A percentile compares a stretch with the other conserved stretches of the same genome.
phyloP scores from a whole-genome alignment of 1,139 yeast genomes.

The Taiozyma onychis region DNA sequence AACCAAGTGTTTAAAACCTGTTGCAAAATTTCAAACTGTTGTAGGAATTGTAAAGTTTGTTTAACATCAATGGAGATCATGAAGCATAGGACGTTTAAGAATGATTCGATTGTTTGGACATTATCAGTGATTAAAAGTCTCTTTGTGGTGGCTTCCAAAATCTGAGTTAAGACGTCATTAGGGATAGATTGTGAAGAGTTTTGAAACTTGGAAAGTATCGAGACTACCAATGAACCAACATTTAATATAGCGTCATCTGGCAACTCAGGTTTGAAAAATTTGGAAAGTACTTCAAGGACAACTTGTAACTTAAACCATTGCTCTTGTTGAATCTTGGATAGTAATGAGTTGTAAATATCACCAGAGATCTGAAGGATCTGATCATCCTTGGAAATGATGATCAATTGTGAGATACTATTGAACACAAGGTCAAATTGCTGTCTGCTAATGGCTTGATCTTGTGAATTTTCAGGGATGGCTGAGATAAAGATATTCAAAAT shows the following conservation, averaged over 20 bases:
- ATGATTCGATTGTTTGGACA: slow-evolving; percentile 67
- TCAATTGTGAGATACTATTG: slow-evolving; percentile 45
- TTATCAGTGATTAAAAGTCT: slow-evolving; percentile 63
- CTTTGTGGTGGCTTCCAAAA: slow-evolving; percentile 67
- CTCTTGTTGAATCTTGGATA: slow-evolving; percentile 48
- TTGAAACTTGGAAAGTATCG: slow-evolving; percentile 53
- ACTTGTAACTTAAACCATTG: slow-evolving; percentile 42
- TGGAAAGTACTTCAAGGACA: slow-evolving; percentile 57
- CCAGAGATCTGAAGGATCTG: slow-evolving; percentile 76
- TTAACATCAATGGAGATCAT: slow-evolving; percentile 56
- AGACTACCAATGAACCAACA: slow-evolving; percentile 63
- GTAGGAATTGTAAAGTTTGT: slow-evolving; percentile 57
- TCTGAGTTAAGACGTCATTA: slow-evolving; percentile 48
- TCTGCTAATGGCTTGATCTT: slow-evolving; percentile 27
- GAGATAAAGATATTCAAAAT: slow-evolving; percentile 51
- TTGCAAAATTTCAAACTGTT: slow-evolving; percentile 31
- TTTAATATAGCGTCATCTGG: slow-evolving; percentile 78
- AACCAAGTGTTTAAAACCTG: slow-evolving; percentile 72
- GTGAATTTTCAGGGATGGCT: slow-evolving; percentile 12
- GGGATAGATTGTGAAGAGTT: slow-evolving; percentile 26
- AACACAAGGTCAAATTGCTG: slow-evolving; percentile 47
- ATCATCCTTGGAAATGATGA: slow-evolving; percentile 61
- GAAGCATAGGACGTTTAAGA: slow-evolving; percentile 71
- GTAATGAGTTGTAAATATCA: slow-evolving; percentile 60
- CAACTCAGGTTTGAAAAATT: slow-evolving; percentile 63